Percentiles rank a stretch among this genome's conserved stretches.
These are phyloP conservation scores for Centaurea solstitialis DNA, from an alignment of 129 eudicot species.

Conservation along the genomic window DNA sequence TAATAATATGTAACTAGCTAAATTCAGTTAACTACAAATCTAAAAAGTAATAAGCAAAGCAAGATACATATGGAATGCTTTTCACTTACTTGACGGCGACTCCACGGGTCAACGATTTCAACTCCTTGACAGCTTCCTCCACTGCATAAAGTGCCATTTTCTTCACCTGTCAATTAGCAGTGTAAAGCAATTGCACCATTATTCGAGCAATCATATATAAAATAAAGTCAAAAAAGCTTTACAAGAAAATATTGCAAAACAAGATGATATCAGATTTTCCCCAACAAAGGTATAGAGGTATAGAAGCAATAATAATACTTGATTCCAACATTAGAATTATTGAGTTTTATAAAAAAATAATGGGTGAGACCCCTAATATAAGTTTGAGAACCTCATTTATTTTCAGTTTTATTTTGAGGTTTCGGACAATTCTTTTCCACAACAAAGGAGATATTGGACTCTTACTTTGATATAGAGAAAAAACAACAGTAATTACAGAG, in stretches of 20 bases:
- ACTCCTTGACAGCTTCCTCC: slow-evolving; percentile 31
- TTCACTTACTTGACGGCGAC: slow-evolving; percentile 16
- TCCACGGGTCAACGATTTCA: neutral
- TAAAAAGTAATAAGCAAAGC: neutral
- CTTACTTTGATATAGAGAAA: neutral
- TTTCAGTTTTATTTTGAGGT: neutral
- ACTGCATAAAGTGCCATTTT: slow-evolving; percentile 54
- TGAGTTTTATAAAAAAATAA: neutral
- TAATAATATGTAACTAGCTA: neutral
- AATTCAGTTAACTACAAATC: neutral
- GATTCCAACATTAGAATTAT: neutral
- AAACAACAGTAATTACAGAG: neutral
- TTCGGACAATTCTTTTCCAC: neutral
- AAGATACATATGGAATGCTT: neutral
- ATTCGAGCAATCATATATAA: no score
- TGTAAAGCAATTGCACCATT: neutral
- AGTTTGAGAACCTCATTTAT: neutral
- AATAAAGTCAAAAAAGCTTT: neutral
- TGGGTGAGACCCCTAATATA: neutral
- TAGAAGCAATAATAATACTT: neutral
- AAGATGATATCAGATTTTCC: neutral
- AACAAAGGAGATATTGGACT: neutral
- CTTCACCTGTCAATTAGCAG: slow-evolving; percentile 40
- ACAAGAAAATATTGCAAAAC: neutral
- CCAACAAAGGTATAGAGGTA: neutral